A percentile compares a stretch with the other conserved stretches of the same genome.
These are phyloP conservation scores for Cyberlindnera euphorbiiphila DNA, from an alignment of 805 yeast genomes.

Conservation along the genomic window DNA sequence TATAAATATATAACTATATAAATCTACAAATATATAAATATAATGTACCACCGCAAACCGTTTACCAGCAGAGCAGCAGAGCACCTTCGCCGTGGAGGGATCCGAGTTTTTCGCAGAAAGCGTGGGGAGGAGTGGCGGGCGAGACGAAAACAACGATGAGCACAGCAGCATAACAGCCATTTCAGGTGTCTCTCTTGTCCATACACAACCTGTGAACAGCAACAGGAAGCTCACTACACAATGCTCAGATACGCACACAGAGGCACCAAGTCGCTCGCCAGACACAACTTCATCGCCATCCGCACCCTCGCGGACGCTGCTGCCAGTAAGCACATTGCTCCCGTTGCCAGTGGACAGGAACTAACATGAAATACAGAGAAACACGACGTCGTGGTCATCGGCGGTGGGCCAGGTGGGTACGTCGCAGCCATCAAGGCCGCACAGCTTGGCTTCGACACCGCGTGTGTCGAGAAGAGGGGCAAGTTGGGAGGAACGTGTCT, in stretches of 20 bases:
- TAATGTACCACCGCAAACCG: too few species aligned
- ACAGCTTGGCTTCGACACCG: constrained; percentile 89
- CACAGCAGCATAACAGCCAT: too few species aligned
- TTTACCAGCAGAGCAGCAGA: too few species aligned
- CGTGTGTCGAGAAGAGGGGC: constrained; percentile 97
- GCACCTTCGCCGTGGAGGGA: too few species aligned
- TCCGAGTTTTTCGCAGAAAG: too few species aligned
- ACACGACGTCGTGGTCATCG: constrained; percentile 91
- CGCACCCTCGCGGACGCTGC: constrained; percentile 24
- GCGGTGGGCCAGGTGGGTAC: constrained; percentile 99
- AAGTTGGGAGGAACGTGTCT: constrained; percentile 96
- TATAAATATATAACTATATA: too few species aligned
- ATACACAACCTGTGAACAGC: background rate
- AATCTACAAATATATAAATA: too few species aligned
- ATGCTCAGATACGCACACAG: constrained; percentile 22
- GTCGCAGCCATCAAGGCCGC: constrained; percentile 99
- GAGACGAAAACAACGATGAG: too few species aligned
- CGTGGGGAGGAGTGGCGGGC: too few species aligned
- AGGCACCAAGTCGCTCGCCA: constrained; percentile 15
- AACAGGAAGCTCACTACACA: background rate
- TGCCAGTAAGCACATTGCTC: constrained; percentile 14
- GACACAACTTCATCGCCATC: constrained; percentile 14
- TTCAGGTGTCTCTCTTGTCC: background rate
- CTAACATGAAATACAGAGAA: constrained; percentile 32
- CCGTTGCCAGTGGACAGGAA: constrained; percentile 1